phyloP scores from a whole-genome alignment of 2,329 filamentous ascomycete genomes.

The Mycosphaerella arachidis region DNA sequence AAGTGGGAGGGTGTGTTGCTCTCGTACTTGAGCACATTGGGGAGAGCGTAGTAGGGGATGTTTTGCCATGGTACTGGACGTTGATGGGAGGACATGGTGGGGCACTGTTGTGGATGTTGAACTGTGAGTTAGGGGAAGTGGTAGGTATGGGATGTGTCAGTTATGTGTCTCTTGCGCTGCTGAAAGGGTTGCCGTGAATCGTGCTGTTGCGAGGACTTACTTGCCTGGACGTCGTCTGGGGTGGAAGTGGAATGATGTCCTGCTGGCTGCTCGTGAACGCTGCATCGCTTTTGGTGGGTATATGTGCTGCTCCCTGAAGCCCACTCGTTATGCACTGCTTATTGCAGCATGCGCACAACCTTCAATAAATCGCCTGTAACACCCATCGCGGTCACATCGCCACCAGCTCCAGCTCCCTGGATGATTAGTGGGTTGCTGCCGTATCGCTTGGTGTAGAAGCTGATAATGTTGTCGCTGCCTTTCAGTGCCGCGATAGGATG shows the following conservation, averaged over 20 bases:
- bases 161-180: not conserved
- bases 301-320: not conserved
- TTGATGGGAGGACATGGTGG: not conserved
- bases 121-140: not conserved
- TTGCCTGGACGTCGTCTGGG: not conserved
- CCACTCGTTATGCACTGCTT: not conserved
- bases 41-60: not conserved
- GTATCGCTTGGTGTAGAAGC: slow-evolving; percentile 95
- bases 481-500: slow-evolving; percentile 92
- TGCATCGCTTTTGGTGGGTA: slow-evolving; percentile 1
- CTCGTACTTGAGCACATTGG: not conserved
- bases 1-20: not conserved
- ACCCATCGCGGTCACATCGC: slow-evolving; percentile 95
- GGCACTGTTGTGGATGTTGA: not conserved
- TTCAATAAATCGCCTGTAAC: slow-evolving; percentile 92
- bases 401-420: slow-evolving; percentile 86
- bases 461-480: slow-evolving; percentile 98
- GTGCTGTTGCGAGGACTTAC: not conserved
- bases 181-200: not conserved
- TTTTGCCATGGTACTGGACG: not conserved
- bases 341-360: slow-evolving; percentile 65
- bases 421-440: slow-evolving; percentile 86
- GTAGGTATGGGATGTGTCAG: not conserved
- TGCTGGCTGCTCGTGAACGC: not conserved
- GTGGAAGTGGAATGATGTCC: not conserved